Evolutionary conservation across 805 yeast genomes (phyloP).

Genomic region (Candida chilensis): DNA sequence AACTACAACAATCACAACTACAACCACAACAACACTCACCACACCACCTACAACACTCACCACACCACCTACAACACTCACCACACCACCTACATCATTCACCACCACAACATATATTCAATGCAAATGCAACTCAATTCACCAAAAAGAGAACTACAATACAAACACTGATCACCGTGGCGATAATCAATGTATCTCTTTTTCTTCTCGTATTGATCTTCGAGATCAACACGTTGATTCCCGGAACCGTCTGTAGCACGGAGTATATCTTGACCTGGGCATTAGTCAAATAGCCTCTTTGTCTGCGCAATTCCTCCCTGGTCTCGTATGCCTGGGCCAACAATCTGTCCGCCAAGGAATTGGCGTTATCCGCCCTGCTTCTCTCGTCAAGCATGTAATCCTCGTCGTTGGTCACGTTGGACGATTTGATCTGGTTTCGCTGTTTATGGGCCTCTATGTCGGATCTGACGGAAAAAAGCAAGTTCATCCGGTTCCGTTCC

Average conservation of each 20-base stretch:
- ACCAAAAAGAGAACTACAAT: conserved; percentile 54
- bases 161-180: conserved; percentile 63
- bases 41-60: too few relatives aligned
- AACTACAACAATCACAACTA: too few relatives aligned
- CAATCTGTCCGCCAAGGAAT: conserved; percentile 69
- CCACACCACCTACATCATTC: too few relatives aligned
- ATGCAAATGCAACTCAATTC: too few relatives aligned
- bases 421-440: conserved; percentile 14
- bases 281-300: conserved; percentile 51
- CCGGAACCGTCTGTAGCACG: conserved; percentile 69
- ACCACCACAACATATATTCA: too few relatives aligned
- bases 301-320: conserved; percentile 73
- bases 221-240: conserved; percentile 63
- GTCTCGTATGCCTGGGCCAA: conserved; percentile 84
- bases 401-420: conserved; percentile 33
- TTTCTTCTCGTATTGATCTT: conserved; percentile 84
- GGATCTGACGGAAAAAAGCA: conserved; percentile 65
- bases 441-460: conserved; percentile 69
- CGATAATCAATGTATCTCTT: conserved; percentile 81
- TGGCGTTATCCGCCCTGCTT: conserved; percentile 61
- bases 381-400: conserved; percentile 77
- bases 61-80: too few relatives aligned
- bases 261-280: conserved; percentile 58
- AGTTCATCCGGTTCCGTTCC: conserved; percentile 68
- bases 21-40: too few relatives aligned